phyloP scores from a whole-genome alignment of 805 yeast species.

The Cyberlindnera sargentensis region DNA sequence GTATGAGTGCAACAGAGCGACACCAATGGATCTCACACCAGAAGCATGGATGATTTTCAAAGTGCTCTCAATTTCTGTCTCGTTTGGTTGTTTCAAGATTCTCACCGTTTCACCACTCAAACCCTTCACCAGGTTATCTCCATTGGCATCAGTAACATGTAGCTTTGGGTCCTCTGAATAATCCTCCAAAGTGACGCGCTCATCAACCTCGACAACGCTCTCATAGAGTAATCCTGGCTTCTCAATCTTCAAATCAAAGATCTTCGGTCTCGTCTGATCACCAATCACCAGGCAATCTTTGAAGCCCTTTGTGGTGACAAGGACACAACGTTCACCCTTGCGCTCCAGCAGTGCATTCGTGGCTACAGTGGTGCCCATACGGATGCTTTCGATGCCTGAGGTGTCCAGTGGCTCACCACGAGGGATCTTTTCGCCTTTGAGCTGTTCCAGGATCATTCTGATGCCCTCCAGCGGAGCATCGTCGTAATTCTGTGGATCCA shows the following conservation, averaged over 20 bases:
- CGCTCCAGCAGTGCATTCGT: slow-evolving; percentile 91
- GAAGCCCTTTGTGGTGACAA: slow-evolving; percentile 84
- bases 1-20: slow-evolving; percentile 67
- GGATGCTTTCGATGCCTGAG: slow-evolving; percentile 53
- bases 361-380: slow-evolving; percentile 95
- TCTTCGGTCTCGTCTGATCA: slow-evolving; percentile 85
- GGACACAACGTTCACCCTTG: slow-evolving; percentile 83
- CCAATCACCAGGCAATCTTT: slow-evolving; percentile 79
- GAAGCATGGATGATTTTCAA: slow-evolving; percentile 40
- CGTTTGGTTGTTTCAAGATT: slow-evolving; percentile 46
- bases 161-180: slow-evolving; percentile 65
- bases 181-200: slow-evolving; percentile 79
- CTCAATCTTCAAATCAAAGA: slow-evolving; percentile 73
- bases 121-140: slow-evolving; percentile 39
- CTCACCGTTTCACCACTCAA: slow-evolving; percentile 63
- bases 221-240: slow-evolving; percentile 70
- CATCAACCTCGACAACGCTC: slow-evolving; percentile 78
- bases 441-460: slow-evolving; percentile 62
- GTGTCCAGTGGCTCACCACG: slow-evolving; percentile 56
- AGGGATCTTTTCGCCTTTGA: slow-evolving; percentile 48
- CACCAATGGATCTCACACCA: slow-evolving; percentile 65
- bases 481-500: slow-evolving; percentile 77
- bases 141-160: slow-evolving; percentile 16
- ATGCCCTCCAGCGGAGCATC: slow-evolving; percentile 96
- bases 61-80: slow-evolving; percentile 31